Conservation (phyloP, 176 grass and related monocot genomes). For the Carex pumila region DNA sequence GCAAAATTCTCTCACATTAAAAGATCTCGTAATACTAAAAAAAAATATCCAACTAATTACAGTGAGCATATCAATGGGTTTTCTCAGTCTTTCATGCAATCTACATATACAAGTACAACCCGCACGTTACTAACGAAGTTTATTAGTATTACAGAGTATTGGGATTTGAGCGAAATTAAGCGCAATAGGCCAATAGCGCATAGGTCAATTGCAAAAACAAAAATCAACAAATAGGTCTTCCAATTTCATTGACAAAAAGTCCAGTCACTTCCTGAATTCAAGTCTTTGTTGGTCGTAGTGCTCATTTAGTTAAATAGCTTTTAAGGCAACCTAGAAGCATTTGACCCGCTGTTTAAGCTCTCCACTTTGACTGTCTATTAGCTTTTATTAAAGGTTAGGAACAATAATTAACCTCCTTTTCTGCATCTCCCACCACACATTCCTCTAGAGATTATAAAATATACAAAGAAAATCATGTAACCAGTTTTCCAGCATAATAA, state of each 20-base stretch:
- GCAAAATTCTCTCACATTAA: too few relatives aligned
- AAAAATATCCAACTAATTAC: background rate
- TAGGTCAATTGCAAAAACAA: background rate
- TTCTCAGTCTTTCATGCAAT: background rate
- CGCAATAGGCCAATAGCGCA: too few relatives aligned
- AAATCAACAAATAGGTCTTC: too few relatives aligned
- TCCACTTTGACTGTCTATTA: background rate
- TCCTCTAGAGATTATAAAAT: too few relatives aligned
- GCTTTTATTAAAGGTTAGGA: background rate
- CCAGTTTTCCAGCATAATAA: too few relatives aligned
- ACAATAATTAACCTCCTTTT: too few relatives aligned
- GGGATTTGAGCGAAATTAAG: background rate
- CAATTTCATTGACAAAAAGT: background rate
- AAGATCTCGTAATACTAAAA: too few relatives aligned
- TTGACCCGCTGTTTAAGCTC: background rate
- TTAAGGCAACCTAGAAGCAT: background rate
- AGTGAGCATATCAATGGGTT: background rate
- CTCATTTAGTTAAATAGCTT: background rate
- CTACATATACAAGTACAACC: background rate
- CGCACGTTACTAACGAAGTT: background rate
- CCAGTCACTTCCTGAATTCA: background rate
- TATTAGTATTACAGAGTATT: background rate
- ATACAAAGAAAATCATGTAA: too few relatives aligned
- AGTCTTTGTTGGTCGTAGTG: background rate
- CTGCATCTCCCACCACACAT: too few relatives aligned